Percentiles rank a stretch among this genome's conserved stretches.
These are phyloP conservation scores for Dittrichia graveolens DNA, from an alignment of 129 eudicot genomes.

Conservation along the genomic window DNA sequence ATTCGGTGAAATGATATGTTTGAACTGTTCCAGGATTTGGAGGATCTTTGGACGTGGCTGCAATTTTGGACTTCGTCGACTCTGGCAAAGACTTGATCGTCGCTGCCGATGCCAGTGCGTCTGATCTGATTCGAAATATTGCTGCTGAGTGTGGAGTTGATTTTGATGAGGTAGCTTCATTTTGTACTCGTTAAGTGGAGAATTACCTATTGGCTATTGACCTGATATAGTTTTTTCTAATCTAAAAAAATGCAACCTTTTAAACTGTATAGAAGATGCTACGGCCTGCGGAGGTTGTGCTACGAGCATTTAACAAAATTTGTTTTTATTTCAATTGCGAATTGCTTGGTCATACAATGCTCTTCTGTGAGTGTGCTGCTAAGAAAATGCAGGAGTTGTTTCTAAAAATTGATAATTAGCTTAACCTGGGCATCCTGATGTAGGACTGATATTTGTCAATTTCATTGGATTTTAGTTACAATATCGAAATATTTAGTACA, in stretches of 20 bases:
- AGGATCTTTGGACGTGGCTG: conserved; percentile 69
- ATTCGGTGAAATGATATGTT: conserved; percentile 35
- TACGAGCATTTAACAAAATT: neutral
- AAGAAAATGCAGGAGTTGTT: neutral
- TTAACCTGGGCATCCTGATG: too few relatives aligned
- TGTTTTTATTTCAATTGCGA: neutral
- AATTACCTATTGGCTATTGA: conserved; percentile 14
- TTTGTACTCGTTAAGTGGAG: neutral
- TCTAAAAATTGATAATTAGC: neutral
- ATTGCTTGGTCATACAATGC: neutral
- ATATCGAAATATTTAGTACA: neutral
- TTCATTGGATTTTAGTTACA: too few relatives aligned
- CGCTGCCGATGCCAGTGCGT: conserved; percentile 79
- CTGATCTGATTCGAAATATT: conserved; percentile 84
- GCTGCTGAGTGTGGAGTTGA: conserved; percentile 90
- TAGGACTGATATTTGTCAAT: too few relatives aligned
- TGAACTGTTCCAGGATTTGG: conserved; percentile 58
- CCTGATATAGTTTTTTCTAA: neutral
- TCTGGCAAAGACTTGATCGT: conserved; percentile 87
- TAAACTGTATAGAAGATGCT: conserved; percentile 1
- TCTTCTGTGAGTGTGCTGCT: neutral
- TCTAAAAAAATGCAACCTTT: conserved; percentile 2
- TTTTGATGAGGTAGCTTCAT: conserved; percentile 69
- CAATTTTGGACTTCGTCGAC: conserved; percentile 77
- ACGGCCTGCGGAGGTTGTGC: neutral